Percentiles rank a stretch among this genome's conserved stretches.
These are phyloP conservation scores for Naganishia albida DNA, from an alignment of 1,284 basidiomycete genomes.

Conservation along the genomic window DNA sequence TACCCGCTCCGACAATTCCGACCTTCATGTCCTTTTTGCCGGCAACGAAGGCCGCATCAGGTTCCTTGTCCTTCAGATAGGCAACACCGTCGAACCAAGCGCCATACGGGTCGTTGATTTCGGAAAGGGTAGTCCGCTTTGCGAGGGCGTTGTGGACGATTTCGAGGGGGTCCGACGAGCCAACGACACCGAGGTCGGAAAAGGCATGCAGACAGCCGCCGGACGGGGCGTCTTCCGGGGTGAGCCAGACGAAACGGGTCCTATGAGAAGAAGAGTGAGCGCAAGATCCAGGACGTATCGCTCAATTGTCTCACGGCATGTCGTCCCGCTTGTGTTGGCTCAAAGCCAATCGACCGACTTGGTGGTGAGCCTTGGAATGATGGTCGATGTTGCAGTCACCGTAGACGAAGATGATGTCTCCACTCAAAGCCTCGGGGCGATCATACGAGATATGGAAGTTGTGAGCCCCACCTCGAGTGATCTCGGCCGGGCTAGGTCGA, in stretches of 20 bases:
- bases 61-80: slow-evolving; percentile 35
- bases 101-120: slow-evolving; percentile 37
- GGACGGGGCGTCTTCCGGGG: slow-evolving; percentile 31
- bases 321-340: slow-evolving; percentile 29
- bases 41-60: slow-evolving; percentile 35
- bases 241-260: slow-evolving; percentile 37
- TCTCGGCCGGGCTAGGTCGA: slow-evolving; percentile 16
- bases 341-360: slow-evolving; percentile 34
- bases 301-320: slow-evolving; percentile 31
- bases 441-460: slow-evolving; percentile 35
- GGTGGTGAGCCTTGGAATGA: slow-evolving; percentile 33
- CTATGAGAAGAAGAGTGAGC: slow-evolving; percentile 3
- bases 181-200: slow-evolving; percentile 31
- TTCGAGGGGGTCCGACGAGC: slow-evolving; percentile 29
- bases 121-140: slow-evolving; percentile 35
- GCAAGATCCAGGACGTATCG: neutral
- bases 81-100: slow-evolving; percentile 39
- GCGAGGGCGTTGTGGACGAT: slow-evolving; percentile 5
- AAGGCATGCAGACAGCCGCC: slow-evolving; percentile 37
- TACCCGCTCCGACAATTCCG: slow-evolving; percentile 40
- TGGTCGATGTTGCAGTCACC: slow-evolving; percentile 35
- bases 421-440: slow-evolving; percentile 23
- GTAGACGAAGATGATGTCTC: slow-evolving; percentile 34
- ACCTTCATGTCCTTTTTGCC: slow-evolving; percentile 37
- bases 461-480: slow-evolving; percentile 34